A percentile compares a stretch with the other conserved stretches of the same genome.
Evolutionary conservation across 495 filamentous ascomycete species (phyloP).

Genomic region (Penicillium manginii): DNA sequence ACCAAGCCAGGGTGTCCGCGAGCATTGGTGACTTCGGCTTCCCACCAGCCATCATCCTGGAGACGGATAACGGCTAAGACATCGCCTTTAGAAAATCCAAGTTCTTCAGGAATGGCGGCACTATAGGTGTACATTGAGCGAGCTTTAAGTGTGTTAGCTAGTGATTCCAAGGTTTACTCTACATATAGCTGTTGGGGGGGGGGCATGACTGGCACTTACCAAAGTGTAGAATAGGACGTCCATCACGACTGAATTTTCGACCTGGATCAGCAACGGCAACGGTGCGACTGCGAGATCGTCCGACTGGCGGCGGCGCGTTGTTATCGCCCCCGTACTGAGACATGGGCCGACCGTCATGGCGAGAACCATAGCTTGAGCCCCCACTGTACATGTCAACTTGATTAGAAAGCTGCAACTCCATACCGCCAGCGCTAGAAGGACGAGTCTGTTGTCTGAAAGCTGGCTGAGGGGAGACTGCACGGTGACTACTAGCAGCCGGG

Average conservation of each 20-base stretch:
- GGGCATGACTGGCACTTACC: conserved; percentile 61
- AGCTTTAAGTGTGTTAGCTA: conserved; percentile 53
- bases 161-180: conserved; percentile 12
- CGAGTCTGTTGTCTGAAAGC: conserved; percentile 62
- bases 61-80: conserved; percentile 83
- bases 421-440: conserved; percentile 69
- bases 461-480: conserved; percentile 62
- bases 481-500: conserved; percentile 36
- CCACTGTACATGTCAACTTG: conserved; percentile 50
- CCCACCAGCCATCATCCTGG: conserved; percentile 99
- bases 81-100: conserved; percentile 93
- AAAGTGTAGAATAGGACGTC: conserved; percentile 86
- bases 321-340: conserved; percentile 62
- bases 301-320: conserved; percentile 48
- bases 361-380: conserved; percentile 54
- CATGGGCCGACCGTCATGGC: conserved; percentile 54
- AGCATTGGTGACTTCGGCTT: conserved; percentile 86
- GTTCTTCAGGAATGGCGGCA: conserved; percentile 91
- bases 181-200: background rate
- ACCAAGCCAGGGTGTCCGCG: conserved; percentile 80
- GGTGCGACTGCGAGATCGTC: conserved; percentile 78
- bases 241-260: conserved; percentile 81
- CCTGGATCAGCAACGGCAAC: conserved; percentile 61
- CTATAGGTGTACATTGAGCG: conserved; percentile 93
- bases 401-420: conserved; percentile 78